A percentile compares a stretch with the other conserved stretches of the same genome.
phyloP scores from a whole-genome alignment of 768 basidiomycete species.

The Agaricus sinodeliciosus region DNA sequence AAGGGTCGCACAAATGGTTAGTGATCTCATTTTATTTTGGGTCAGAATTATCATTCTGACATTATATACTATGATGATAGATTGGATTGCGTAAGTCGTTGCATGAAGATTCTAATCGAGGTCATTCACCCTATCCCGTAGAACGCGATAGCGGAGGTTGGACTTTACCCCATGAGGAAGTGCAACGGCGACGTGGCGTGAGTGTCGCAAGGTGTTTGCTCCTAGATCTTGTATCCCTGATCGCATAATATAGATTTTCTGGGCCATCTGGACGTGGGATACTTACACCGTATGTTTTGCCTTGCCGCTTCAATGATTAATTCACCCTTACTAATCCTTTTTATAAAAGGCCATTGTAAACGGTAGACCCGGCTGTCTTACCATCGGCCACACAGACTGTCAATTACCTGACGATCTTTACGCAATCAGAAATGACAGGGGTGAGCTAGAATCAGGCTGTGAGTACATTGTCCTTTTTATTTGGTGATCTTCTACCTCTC shows the following conservation, averaged over 20 bases:
- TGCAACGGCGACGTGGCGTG: conserved; percentile 38
- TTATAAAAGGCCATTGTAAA: conserved; percentile 34
- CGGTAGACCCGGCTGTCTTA: conserved; percentile 42
- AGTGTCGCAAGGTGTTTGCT: conserved; percentile 2
- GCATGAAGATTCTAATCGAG: not conserved
- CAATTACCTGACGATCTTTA: conserved; percentile 42
- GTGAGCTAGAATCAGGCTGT: conserved; percentile 38
- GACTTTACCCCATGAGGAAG: conserved; percentile 37
- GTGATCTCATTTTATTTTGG: conserved; percentile 13
- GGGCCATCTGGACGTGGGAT: conserved; percentile 48
- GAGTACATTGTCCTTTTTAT: conserved; percentile 13
- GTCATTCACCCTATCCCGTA: conserved; percentile 14
- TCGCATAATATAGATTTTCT: conserved; percentile 31
- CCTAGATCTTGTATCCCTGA: not conserved
- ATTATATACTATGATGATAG: conserved; percentile 20
- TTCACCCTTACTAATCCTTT: not conserved
- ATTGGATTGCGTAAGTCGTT: conserved; percentile 44
- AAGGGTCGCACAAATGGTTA: conserved; percentile 37
- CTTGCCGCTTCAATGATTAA: not conserved
- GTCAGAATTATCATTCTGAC: not conserved
- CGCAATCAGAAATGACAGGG: conserved; percentile 21
- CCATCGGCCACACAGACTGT: conserved; percentile 44
- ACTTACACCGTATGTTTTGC: conserved; percentile 35
- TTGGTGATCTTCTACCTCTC: not conserved
- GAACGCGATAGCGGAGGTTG: conserved; percentile 46